These are phyloP conservation scores for Corymbia maculata DNA, from an alignment of 345 rosid genomes.

Conservation along the genomic window DNA sequence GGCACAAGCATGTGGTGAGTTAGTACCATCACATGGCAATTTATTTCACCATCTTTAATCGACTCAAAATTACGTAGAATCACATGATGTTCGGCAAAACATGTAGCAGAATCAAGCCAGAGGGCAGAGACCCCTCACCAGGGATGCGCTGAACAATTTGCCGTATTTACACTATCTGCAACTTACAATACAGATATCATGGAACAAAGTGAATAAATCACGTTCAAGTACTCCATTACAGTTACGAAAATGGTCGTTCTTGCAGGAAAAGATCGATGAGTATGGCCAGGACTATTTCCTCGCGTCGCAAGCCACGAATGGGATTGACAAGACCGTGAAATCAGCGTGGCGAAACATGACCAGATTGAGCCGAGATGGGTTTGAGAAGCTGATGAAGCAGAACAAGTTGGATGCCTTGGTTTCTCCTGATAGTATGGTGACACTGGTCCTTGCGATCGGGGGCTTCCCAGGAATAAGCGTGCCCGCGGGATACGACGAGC, in stretches of 20 bases:
- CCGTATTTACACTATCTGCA: neutral
- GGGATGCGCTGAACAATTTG: neutral
- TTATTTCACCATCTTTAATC: neutral
- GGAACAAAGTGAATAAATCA: neutral
- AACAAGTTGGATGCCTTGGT: slow-evolving; percentile 49
- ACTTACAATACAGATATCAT: neutral
- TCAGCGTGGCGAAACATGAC: slow-evolving; percentile 14
- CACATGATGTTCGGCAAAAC: neutral
- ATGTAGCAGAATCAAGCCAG: neutral
- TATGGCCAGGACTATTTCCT: slow-evolving; percentile 35
- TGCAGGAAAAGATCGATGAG: slow-evolving; percentile 41
- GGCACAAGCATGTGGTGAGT: slow-evolving; percentile 27
- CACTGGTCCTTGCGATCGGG: slow-evolving; percentile 42
- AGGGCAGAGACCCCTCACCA: neutral
- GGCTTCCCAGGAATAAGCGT: slow-evolving; percentile 70
- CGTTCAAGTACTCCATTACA: neutral
- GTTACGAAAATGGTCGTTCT: neutral
- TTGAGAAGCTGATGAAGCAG: slow-evolving; percentile 45
- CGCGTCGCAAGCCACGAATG: slow-evolving; percentile 30
- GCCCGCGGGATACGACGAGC: slow-evolving; percentile 44
- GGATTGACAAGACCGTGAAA: slow-evolving; percentile 15
- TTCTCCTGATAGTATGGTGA: neutral
- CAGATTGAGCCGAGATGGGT: slow-evolving; percentile 25
- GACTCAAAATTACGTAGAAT: neutral
- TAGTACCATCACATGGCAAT: neutral